Evolutionary conservation across 306 rosid species (phyloP).

Genomic region (Gynostemma pentaphyllum): DNA sequence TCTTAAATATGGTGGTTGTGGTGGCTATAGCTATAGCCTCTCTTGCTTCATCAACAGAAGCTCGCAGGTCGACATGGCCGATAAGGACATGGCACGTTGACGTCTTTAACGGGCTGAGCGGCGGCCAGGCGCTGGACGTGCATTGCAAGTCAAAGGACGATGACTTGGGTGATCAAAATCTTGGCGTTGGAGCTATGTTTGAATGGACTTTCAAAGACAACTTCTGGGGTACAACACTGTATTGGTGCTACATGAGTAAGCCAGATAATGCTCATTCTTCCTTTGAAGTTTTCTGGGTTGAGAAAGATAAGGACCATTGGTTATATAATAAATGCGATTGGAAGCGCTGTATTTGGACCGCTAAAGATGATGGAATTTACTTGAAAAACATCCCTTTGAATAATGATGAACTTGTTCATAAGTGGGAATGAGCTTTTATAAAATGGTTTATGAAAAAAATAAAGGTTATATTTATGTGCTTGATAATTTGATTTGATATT

Average conservation of each 20-base stretch:
- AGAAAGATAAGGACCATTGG: neutral
- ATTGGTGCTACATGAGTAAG: slow-evolving; percentile 2
- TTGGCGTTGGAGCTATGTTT: neutral
- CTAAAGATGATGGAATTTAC: no score
- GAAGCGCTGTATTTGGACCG: slow-evolving; percentile 7
- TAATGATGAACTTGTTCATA: no score
- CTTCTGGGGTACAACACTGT: neutral
- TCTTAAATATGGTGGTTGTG: neutral
- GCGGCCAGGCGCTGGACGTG: neutral
- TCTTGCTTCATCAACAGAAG: neutral
- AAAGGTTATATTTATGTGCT: no score
- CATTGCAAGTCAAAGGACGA: slow-evolving; percentile 15
- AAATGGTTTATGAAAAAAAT: no score
- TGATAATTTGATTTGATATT: no score
- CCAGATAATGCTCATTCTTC: neutral
- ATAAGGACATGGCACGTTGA: neutral
- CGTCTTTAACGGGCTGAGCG: neutral
- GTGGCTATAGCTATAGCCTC: neutral
- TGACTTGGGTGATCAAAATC: slow-evolving; percentile 2
- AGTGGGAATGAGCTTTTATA: no score
- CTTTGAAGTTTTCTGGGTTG: slow-evolving; percentile 5
- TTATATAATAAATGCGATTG: neutral
- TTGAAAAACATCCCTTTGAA: no score
- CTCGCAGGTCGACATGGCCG: neutral
- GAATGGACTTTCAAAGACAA: slow-evolving; percentile 7